A percentile compares a stretch with the other conserved stretches of the same genome.
Evolutionary conservation across 2,329 filamentous ascomycete species (phyloP).

Genomic region (Herpotrichia juniperi): DNA sequence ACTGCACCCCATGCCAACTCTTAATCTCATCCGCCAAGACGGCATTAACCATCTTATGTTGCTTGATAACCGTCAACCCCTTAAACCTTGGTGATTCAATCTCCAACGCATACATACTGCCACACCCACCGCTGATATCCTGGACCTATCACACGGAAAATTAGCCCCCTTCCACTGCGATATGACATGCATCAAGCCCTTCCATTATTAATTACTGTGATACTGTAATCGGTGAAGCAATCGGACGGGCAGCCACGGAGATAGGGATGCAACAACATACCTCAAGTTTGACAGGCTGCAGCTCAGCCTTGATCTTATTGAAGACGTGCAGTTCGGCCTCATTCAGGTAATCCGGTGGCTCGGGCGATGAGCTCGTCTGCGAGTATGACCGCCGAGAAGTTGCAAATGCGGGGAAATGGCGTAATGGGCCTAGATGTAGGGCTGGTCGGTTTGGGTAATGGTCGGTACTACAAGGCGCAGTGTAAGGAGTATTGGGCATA

Average conservation of each 20-base stretch:
- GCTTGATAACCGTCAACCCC: conserved; percentile 75
- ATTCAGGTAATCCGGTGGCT: conserved; percentile 55
- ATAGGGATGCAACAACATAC: conserved; percentile 34
- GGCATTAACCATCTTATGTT: conserved; percentile 81
- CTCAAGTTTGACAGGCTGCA: conserved; percentile 54
- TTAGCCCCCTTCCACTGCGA: conserved; percentile 15
- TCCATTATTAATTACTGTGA: background rate
- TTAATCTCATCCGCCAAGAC: conserved; percentile 77
- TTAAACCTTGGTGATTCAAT: conserved; percentile 74
- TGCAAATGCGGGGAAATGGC: conserved; percentile 8
- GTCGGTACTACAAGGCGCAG: background rate
- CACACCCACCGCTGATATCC: conserved; percentile 83
- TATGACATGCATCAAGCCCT: background rate
- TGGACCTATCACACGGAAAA: conserved; percentile 61
- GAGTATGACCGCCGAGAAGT: conserved; percentile 28
- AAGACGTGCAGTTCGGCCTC: conserved; percentile 55
- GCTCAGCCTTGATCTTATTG: conserved; percentile 50
- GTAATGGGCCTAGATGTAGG: conserved; percentile 5
- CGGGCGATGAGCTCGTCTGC: conserved; percentile 21
- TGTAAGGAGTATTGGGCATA: conserved; percentile 11
- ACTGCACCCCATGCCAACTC: conserved; percentile 81
- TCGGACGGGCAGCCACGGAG: background rate
- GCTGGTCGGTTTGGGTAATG: conserved; percentile 5
- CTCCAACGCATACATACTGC: conserved; percentile 86
- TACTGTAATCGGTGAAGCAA: background rate